phyloP scores from a whole-genome alignment of 108 stramenopile genomes.

The Bacterosira constricta region DNA sequence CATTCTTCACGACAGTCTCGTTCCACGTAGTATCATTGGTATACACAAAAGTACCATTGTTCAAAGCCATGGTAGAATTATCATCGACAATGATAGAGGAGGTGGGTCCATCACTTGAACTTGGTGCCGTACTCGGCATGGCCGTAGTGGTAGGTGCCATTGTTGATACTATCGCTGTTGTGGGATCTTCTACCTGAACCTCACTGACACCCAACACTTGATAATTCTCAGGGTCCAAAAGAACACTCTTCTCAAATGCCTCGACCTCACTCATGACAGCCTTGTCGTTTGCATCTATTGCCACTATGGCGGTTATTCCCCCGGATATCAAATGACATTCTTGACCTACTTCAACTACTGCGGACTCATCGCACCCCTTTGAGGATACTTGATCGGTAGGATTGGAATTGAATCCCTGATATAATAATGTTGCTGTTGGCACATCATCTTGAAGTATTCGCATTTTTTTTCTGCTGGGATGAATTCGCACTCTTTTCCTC shows the following conservation, averaged over 20 bases:
- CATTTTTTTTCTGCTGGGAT: background rate
- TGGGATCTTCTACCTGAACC: too few species aligned
- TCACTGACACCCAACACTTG: conserved; percentile 3
- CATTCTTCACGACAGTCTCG: background rate
- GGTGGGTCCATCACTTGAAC: too few species aligned
- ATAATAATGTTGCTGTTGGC: too few species aligned
- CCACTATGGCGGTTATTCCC: conserved; percentile 19
- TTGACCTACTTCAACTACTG: background rate
- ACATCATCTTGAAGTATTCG: conserved; percentile 1
- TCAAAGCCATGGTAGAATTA: too few species aligned
- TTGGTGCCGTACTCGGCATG: too few species aligned
- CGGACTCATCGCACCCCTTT: background rate
- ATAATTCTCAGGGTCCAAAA: conserved; percentile 1
- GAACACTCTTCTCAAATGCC: conserved; percentile 1
- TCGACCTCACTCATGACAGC: conserved; percentile 10
- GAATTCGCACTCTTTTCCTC: too few species aligned
- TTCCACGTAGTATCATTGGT: too few species aligned
- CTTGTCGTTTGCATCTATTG: background rate
- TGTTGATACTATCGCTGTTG: too few species aligned
- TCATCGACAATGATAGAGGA: too few species aligned
- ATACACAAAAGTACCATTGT: too few species aligned
- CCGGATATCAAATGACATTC: conserved; percentile 20
- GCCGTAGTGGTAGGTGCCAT: too few species aligned
- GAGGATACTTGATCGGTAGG: conserved; percentile 25
- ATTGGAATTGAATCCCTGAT: conserved; percentile 37